Base-by-base conservation (phyloP, 306 rosid genomes). In the Castanea mollissima region DNA sequence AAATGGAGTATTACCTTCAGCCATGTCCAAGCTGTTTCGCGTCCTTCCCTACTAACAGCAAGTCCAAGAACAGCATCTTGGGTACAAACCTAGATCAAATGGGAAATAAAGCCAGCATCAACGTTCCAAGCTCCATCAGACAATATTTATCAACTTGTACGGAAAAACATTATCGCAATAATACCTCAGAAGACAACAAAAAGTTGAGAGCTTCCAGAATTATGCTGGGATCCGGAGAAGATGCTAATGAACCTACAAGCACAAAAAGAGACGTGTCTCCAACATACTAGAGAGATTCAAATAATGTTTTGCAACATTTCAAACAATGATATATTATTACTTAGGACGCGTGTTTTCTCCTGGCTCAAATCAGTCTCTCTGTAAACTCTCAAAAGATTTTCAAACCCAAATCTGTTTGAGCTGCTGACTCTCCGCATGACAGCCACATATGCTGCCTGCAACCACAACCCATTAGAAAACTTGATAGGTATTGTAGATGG, bases 371-470 rank as follows among this genome's bases (percentile, higher is more conserved):
- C 99, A 65, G 88, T 85, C 88, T 95, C 99, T 80, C 93, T 87
- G 58, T 95, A 95, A 44, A 95, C 67, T 84, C 89, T 89, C 78
- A 95, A 81, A 62, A 92, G 96, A 57, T 91, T 86, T 74, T 92
- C 99, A 78, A 85, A 91, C 72, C 82, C 94, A 54, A 59, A 77
- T 78, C 90, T 84, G 81, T 90, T 87, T n/a, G 92, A 89, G 55
- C 76, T 74, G 77, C 68, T 90, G 67, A 86, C 91, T 80, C 78
- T 81, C 67, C 70, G 92, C 96, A 95, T 95, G 51, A 92, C 91
- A 67, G 92, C 97, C 79, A 86, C 90, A 80, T 95, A 95, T 2
- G 92, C 82, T n/a, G 97, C 98, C 99, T 92, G 96, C 80, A 84
- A 82, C 71, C 60, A 77, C 34, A 62, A 46, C 54, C 68, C 71